Evolutionary conservation across 1,139 yeast genomes (phyloP).

Genomic region (Candida sanyaensis): DNA sequence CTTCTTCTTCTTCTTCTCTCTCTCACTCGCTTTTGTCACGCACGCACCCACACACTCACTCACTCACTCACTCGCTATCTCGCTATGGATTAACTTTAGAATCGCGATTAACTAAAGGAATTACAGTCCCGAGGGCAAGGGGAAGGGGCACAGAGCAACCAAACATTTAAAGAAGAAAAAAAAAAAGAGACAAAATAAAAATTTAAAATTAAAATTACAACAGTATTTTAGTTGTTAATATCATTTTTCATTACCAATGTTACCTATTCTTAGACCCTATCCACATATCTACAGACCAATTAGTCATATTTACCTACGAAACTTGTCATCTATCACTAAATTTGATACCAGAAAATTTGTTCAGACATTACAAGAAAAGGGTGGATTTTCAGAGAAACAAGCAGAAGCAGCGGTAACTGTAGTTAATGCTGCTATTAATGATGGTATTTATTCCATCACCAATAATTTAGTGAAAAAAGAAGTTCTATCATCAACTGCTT

Average conservation of each 20-base stretch:
- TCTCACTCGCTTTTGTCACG: background rate
- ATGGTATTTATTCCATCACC: slow-evolving; percentile 76
- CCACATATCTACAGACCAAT: background rate
- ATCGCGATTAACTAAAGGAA: too few relatives aligned
- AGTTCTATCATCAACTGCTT: slow-evolving; percentile 77
- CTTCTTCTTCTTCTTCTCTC: background rate
- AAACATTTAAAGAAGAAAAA: background rate
- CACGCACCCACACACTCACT: background rate
- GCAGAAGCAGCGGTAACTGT: slow-evolving; percentile 80
- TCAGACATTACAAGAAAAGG: slow-evolving; percentile 64
- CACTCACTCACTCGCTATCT: background rate
- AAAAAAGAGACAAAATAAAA: background rate
- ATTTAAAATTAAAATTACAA: background rate
- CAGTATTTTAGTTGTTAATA: background rate
- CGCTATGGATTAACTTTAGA: background rate
- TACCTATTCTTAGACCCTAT: background rate
- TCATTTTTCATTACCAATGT: background rate
- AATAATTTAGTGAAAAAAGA: slow-evolving; percentile 81
- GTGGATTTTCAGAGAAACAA: slow-evolving; percentile 71
- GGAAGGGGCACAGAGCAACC: too few relatives aligned
- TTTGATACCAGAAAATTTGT: slow-evolving; percentile 83
- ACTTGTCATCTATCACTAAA: slow-evolving; percentile 42
- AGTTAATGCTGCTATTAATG: slow-evolving; percentile 75
- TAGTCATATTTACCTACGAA: slow-evolving; percentile 13
- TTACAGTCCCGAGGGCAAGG: too few relatives aligned